Evolutionary conservation across 495 filamentous ascomycete species (phyloP).

Genomic region (Cairneyella variabilis): DNA sequence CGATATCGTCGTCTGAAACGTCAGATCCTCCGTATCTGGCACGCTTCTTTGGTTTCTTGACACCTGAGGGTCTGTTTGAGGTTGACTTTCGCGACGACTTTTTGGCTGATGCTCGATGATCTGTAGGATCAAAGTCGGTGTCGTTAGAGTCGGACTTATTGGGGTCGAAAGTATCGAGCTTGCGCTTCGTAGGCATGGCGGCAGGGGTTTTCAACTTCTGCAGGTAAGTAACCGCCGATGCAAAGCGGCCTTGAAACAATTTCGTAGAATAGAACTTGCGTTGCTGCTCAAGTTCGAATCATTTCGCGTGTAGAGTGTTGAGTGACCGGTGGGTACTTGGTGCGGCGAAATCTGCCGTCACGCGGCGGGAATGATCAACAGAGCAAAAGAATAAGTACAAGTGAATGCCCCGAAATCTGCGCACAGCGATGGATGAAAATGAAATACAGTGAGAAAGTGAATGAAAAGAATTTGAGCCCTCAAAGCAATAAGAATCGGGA

Average conservation of each 20-base stretch:
- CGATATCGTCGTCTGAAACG: slow-evolving; percentile 67
- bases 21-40: slow-evolving; percentile 56
- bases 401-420: not conserved
- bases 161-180: slow-evolving; percentile 69
- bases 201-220: not conserved
- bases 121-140: slow-evolving; percentile 63
- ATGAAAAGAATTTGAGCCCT: not conserved
- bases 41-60: slow-evolving; percentile 40
- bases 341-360: not conserved
- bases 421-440: slow-evolving; percentile 1
- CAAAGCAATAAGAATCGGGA: no score
- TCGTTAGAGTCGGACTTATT: slow-evolving; percentile 85
- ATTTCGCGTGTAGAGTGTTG: slow-evolving; percentile 11
- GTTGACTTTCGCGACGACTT: slow-evolving; percentile 32
- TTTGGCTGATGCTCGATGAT: slow-evolving; percentile 41
- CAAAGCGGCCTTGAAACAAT: not conserved
- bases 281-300: slow-evolving; percentile 16
- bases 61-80: slow-evolving; percentile 36
- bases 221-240: not conserved
- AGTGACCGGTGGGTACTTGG: not conserved
- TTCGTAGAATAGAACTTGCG: not conserved
- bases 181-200: slow-evolving; percentile 52
- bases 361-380: not conserved
- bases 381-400: not conserved
- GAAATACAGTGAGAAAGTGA: not conserved